Conservation (phyloP, 192 early-diverging fungal genomes). For the Coemansia sp. region DNA sequence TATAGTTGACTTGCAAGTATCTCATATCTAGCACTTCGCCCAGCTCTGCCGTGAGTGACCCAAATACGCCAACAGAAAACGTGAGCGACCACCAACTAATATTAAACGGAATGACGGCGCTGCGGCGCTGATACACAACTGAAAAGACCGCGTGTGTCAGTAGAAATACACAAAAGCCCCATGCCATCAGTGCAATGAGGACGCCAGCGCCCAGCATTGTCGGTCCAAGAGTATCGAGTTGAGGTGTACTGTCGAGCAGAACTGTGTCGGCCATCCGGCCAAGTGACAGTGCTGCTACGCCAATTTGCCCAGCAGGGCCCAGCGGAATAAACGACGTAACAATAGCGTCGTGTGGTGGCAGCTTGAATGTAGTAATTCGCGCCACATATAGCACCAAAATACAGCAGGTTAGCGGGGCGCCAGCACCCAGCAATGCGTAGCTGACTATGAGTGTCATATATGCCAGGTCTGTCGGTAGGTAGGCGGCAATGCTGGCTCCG, state of each 20-base stretch:
- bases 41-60: conserved; percentile 20
- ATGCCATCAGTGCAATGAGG: conserved; percentile 28
- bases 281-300: conserved; percentile 23
- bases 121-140: conserved; percentile 22
- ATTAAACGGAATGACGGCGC: conserved; percentile 39
- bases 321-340: conserved; percentile 54
- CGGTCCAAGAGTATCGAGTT: conserved; percentile 12
- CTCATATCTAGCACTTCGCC: conserved; percentile 18
- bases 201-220: conserved; percentile 17
- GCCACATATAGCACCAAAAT: conserved; percentile 51
- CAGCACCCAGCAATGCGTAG: conserved; percentile 50
- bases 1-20: conserved; percentile 18
- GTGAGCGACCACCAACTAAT: conserved; percentile 57
- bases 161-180: conserved; percentile 49
- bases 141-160: conserved; percentile 33
- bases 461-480: conserved; percentile 14
- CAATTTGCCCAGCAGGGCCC: conserved; percentile 52
- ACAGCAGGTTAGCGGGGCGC: conserved; percentile 37
- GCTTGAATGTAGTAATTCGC: conserved; percentile 45
- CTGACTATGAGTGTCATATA: conserved; percentile 14
- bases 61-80: conserved; percentile 55
- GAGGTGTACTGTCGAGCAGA: conserved; percentile 3
- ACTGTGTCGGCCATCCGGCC: conserved; percentile 15
- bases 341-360: conserved; percentile 45
- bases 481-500: conserved; percentile 34